Evolutionary conservation across 1,139 yeast genomes (phyloP), one percentile per base, ranked within the genome.

Genomic region (Saccharomyces hybrid): DNA sequence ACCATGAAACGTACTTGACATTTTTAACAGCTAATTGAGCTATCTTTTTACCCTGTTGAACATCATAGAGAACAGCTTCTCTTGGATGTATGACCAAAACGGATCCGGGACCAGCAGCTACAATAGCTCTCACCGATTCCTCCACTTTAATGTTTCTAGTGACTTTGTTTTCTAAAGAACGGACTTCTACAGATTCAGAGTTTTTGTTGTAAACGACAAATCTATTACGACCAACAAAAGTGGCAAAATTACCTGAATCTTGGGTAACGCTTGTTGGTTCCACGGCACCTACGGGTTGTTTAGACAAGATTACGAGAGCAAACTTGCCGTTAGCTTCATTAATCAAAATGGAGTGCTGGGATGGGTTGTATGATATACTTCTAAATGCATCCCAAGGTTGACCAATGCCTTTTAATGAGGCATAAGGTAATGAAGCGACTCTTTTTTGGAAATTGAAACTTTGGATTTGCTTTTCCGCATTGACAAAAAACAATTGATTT

Each of bases 201-300:
- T 83, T 65, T 66, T 83, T 85, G 58, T 81, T 75, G 70, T 87
- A 88, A 42, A 88, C 88, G 56, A 88, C 96, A 73, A 90, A 93
- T 72, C 99, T 80, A 74, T 93, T 93, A 70, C 99, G 85, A 20
- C 97, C 89, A 62, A 95, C 88, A 71, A 93, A 95, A 55, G 86
- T 77, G 23, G 98, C 99, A 70, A 82, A 84, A 64, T 82, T 83
- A 49, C 95, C 97, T 56, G 83, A 82, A 56, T 96, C 98, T 64
- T 82, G 84, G 61, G 86, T 77, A 51, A 86, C 76, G 59, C 85
- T 85, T 23, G 85, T 78, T 53, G 97, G 96, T 67, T 91, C 98
- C 62, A 88, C 82, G 16, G 97, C 96, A 57, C 96, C 96, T 51
- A 95, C 83, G 48, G 87, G 85, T 69, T 89, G 95, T 64, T 87